Base-by-base conservation (phyloP, 805 yeast species). In the Kuraishia piskuri region DNA sequence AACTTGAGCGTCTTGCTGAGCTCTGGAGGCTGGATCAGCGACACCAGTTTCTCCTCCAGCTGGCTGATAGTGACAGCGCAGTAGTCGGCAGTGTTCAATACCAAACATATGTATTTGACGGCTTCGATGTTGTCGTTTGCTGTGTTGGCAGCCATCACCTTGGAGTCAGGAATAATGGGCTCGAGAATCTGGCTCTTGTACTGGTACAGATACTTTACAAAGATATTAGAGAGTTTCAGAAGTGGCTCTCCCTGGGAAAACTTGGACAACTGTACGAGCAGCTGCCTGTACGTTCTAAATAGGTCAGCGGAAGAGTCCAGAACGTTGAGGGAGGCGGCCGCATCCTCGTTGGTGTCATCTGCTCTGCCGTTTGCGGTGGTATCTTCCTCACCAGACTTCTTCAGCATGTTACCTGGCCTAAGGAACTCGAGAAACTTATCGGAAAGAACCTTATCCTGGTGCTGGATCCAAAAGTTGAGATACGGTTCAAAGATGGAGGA, bases 51-150 rank as follows among this genome's bases (percentile, higher is more conserved):
- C 23, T 84, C 87, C 59, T 84, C 90, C 48, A 94, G 69, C 63
- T 94, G 97, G 12, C 76, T 77, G 1, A 85, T 80, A 2, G 96
- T 94, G 10, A 81, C 74, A 19, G 88, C 79, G 55, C 96, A 84
- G 65, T 91, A 94, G 64, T 92, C 96, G 0, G 96, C 90, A 0
- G 99, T 92, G 59, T 90, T 89, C 37, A 92, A 69, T 9, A 90
- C 78, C 63, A 89, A 71, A 25, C 94, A 84, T 1, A 88, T 74
- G 55, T 86, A 80, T 48, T 76, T 77, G 20, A 88, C 70, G 0
- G 88, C 83, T 58, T 87, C 92, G 12, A 77, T 70, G 24, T 81
- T 77, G 25, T 69, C 61, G 45, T 60, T 53, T 1, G 66, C 66
- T 22, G 72, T 69, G 8, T 61, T 64, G 1, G 71, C 67, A 1